These are phyloP conservation scores for Paecilomyces sp. DNA, from an alignment of 2,329 filamentous ascomycete genomes.

Conservation along the genomic window DNA sequence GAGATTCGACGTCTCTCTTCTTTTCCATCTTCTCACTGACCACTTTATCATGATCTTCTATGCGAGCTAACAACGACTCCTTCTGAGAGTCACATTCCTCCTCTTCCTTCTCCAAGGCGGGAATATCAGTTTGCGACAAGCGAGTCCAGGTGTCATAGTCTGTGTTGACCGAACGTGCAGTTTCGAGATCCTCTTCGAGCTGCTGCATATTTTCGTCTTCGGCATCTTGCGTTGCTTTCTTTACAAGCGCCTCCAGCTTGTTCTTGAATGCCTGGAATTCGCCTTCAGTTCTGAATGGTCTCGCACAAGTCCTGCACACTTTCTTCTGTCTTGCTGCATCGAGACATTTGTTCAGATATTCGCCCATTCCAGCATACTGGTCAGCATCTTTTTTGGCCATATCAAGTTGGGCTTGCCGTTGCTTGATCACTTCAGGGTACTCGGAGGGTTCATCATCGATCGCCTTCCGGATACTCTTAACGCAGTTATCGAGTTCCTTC, in stretches of 20 bases:
- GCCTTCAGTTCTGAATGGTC: conserved; percentile 56
- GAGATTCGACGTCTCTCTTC: conserved; percentile 65
- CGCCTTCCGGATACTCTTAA: conserved; percentile 55
- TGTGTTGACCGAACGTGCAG: conserved; percentile 55
- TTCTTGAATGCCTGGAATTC: conserved; percentile 56
- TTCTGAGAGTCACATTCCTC: conserved; percentile 56
- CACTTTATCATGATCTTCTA: conserved; percentile 61
- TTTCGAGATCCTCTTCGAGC: conserved; percentile 55
- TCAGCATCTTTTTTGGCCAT: conserved; percentile 56
- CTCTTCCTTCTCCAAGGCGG: conserved; percentile 58
- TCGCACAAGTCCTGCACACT: conserved; percentile 68
- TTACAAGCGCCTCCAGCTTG: conserved; percentile 55
- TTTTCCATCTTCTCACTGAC: conserved; percentile 58
- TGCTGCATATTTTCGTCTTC: conserved; percentile 57
- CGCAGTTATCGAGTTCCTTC: conserved; percentile 55
- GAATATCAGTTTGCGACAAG: conserved; percentile 62
- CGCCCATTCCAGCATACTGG: conserved; percentile 59
- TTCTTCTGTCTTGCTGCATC: conserved; percentile 60
- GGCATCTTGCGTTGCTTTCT: conserved; percentile 47
- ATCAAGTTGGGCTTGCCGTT: conserved; percentile 46
- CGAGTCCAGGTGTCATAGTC: conserved; percentile 70
- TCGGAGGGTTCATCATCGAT: conserved; percentile 45
- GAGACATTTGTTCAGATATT: conserved; percentile 65
- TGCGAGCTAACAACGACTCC: conserved; percentile 50
- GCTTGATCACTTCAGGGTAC: conserved; percentile 46